Conservation (phyloP, 495 filamentous ascomycete species). For the Aspergillus conjunctus region DNA sequence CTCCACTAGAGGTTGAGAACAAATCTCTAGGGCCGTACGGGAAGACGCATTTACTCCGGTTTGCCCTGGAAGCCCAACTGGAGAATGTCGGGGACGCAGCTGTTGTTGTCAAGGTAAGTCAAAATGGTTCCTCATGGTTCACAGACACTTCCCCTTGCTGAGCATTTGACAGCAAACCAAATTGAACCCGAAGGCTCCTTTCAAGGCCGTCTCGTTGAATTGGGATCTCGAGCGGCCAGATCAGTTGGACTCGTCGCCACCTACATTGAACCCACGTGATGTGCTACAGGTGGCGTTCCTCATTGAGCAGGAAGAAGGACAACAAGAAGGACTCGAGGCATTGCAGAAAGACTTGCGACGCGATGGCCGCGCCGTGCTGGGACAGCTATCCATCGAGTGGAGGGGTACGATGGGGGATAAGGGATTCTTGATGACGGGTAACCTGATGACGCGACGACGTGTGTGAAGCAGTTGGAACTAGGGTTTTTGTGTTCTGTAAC, state of each 20-base stretch:
- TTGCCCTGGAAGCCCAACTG: constrained; percentile 85
- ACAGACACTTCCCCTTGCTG: constrained; percentile 3
- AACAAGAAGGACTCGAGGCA: constrained; percentile 49
- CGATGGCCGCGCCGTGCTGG: constrained; percentile 68
- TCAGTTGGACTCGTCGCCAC: constrained; percentile 40
- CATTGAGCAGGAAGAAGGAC: constrained; percentile 65
- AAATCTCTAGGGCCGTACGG: constrained; percentile 49
- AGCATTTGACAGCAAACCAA: constrained; percentile 45
- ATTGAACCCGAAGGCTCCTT: constrained; percentile 56
- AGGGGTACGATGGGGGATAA: constrained; percentile 85
- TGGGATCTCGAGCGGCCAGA: constrained; percentile 51
- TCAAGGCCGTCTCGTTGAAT: constrained; percentile 59
- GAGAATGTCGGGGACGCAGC: constrained; percentile 76
- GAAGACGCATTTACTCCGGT: constrained; percentile 48
- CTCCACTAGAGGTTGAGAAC: constrained; percentile 45
- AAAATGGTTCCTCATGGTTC: not conserved
- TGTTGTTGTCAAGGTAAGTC: constrained; percentile 46
- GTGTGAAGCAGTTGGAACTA: constrained; percentile 28
- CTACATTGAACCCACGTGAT: constrained; percentile 80
- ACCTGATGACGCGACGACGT: constrained; percentile 65
- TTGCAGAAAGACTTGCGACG: constrained; percentile 54
- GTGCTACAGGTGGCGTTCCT: constrained; percentile 90
- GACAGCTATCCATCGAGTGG: constrained; percentile 86
- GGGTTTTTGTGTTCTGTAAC: constrained; percentile 9
- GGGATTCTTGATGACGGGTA: constrained; percentile 84